phyloP scores from a whole-genome alignment of 306 rosid genomes.

The Amphicarpaea edgeworthii region DNA sequence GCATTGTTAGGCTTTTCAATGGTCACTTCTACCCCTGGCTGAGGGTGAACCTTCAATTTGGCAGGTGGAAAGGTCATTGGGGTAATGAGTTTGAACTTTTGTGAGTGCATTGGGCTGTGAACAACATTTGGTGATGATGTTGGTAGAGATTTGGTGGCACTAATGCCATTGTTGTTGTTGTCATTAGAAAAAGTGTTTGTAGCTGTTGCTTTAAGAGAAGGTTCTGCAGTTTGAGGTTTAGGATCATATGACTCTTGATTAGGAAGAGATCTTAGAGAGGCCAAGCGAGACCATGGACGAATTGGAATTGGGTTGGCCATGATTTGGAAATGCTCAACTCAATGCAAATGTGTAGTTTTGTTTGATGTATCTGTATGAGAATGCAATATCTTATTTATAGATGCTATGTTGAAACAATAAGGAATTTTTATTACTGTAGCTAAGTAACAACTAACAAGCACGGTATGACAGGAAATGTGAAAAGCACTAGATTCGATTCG shows the following conservation, averaged over 20 bases:
- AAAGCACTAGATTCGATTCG: constrained; percentile 13
- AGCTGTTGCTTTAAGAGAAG: background rate
- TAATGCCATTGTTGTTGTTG: constrained; percentile 1
- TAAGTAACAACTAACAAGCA: background rate
- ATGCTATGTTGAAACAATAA: background rate
- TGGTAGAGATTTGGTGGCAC: constrained; percentile 44
- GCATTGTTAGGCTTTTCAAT: constrained; percentile 54
- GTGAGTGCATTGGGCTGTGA: constrained; percentile 45
- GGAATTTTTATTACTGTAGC: background rate
- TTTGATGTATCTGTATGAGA: constrained; percentile 13
- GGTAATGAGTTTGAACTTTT: constrained; percentile 38
- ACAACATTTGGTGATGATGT: background rate
- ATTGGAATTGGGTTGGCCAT: constrained; percentile 63
- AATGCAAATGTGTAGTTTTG: background rate
- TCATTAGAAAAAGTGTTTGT: constrained; percentile 7
- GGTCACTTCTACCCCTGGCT: constrained; percentile 53
- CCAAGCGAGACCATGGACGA: constrained; percentile 76
- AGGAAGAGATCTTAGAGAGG: constrained; percentile 42
- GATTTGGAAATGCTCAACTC: constrained; percentile 3
- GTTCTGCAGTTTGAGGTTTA: background rate
- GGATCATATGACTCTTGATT: constrained; percentile 5
- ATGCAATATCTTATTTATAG: background rate
- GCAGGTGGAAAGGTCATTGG: constrained; percentile 57
- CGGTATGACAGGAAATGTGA: background rate
- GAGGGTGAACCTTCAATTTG: constrained; percentile 42